Base-by-base conservation (phyloP, 192 early-diverging fungal genomes). In the Pilobolus umbonatus region DNA sequence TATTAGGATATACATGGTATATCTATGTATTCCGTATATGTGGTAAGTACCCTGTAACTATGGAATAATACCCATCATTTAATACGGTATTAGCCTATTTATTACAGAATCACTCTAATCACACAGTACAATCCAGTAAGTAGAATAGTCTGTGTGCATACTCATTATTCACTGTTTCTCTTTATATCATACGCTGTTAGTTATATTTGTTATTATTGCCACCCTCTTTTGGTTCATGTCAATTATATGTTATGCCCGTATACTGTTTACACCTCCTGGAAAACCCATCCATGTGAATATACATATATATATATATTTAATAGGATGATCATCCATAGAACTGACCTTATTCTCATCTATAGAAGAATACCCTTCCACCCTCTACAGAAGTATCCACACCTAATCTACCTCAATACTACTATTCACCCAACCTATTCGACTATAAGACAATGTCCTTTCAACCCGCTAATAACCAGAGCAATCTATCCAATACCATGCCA, bases 1-100 rank as follows among this genome's bases (percentile, higher is more conserved):
- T 71, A 34, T 30, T 71, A 10, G 58, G 34, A 1, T 71, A 71
- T 56, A 65, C 68, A 15, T 71, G 63, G 62, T 71, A 71, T 43
- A 52, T 60, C 17, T 71, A 65, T 53, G 48, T 61, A 10, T 64
- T 65, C 32, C 57, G 68, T 44, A 45, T 65, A 17, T 71, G 68
- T 56, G 53, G 68, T 71, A 60, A 61, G 52, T 56, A 19, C 4
- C 17, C 21, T 46, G 8, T 58, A 35, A 35, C 19, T 34, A 24
- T 22, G 14, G 4, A 15, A 40, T 61, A 9, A 6, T 45, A 28
- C 32, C 21, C n/a, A 5, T 11, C 17, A 9, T 43, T 28, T 48
- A 30, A 22, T 26, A 1, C 17, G 17, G 34, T 36, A 34, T n/a
- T 55, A 63, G 61, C 35, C 11, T n/a, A 21, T 45, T 22, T 63